These are phyloP conservation scores for Xylaria telfairii DNA, from an alignment of 495 filamentous ascomycete species.

Conservation along the genomic window DNA sequence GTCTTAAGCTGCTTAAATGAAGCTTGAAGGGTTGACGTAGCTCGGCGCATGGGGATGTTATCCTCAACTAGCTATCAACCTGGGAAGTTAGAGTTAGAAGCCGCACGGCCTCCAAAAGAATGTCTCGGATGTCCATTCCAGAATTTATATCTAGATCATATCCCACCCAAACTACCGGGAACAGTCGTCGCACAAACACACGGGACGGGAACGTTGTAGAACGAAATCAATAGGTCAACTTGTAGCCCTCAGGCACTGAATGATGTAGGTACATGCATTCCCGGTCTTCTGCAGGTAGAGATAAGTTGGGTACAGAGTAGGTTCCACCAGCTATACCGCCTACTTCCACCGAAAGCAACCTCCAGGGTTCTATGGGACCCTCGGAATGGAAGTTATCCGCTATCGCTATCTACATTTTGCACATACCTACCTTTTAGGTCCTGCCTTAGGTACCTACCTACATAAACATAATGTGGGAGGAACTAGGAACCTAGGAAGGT, in stretches of 20 bases:
- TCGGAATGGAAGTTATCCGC: background rate
- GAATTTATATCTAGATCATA: background rate
- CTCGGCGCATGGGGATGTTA: background rate
- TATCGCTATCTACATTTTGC: background rate
- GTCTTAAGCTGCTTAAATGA: background rate
- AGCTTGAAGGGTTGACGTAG: background rate
- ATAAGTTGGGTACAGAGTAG: no score
- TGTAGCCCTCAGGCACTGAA: no score
- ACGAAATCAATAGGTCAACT: no score
- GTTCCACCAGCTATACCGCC: background rate
- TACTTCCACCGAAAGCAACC: constrained; percentile 5
- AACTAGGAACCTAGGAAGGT: no score
- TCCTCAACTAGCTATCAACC: background rate
- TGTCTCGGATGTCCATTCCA: constrained; percentile 4
- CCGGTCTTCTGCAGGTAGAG: background rate
- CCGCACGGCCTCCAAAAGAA: background rate
- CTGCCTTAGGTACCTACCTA: background rate
- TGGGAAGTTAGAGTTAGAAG: background rate
- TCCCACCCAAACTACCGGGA: background rate
- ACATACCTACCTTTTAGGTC: background rate
- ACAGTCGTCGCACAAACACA: background rate
- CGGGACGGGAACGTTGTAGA: background rate
- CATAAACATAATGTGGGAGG: background rate
- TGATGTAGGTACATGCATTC: background rate
- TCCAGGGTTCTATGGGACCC: background rate